Base-by-base conservation (phyloP, 768 basidiomycete species). In the Russula sp. region DNA sequence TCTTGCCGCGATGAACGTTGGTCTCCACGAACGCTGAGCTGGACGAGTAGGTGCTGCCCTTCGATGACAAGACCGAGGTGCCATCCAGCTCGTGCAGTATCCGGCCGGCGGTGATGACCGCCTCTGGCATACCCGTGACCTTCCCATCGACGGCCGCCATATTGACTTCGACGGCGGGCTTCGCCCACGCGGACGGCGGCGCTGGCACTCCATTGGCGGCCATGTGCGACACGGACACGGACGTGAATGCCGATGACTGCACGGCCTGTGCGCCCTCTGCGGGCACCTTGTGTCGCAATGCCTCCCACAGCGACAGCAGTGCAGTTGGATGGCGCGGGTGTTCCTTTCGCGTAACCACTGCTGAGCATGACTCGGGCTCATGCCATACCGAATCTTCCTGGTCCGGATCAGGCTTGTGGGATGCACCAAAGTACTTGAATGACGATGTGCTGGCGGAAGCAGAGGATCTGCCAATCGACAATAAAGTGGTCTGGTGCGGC, bases 331-430 rank as follows among this genome's bases (percentile, higher is more conserved):
- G 88, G 18, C 81, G 78, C 0, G 84, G 80, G 66, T 86, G 80
- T 61, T 86, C 84, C 69, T 84, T 88, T 11, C 87, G 75, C 34
- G 78, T 80, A 61, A 88, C 81, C 13, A 83, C 77, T 0, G 85
- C 80, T 1, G 84, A 83, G 66, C 78, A 86, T 7, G 77, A 68
- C 68, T 89, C 88, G 0, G 81, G 79, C 64, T 83, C 84, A 62
- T 84, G 78, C 84, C 84, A 86, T 4, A 82, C 73, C 0, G 76
- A 75, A 65, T 78, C 81, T 45, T 84, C 84, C 42, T 78, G 74
- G 69, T 88, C 87, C 4, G 86, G 84, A 68, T 88, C 85, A 0
- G 79, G 83, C 48, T 77, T 76, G 2, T 71, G 70, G 18, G 76
- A 65, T 2, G 78, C 70, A 2, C 78, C 67, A 65, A 86, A 84